Base-by-base conservation (phyloP, 495 filamentous ascomycete species). In the Sporormia fimetaria region DNA sequence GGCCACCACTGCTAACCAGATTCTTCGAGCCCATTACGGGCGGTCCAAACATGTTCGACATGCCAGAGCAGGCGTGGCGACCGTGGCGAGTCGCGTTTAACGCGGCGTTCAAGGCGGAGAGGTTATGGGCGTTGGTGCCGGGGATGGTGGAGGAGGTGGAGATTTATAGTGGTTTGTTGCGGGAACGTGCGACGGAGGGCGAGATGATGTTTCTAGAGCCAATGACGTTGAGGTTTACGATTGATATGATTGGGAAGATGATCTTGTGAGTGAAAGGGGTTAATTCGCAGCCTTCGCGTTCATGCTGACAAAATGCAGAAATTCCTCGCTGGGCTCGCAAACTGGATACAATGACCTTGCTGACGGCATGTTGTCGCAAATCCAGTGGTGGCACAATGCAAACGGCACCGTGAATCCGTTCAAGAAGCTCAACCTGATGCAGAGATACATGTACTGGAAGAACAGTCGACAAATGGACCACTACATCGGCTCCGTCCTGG, bases 51-150 rank as follows among this genome's bases (percentile, higher is more conserved):
- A 6, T 42, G 2, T 21, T 42, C 28, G 20, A 16, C 11, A 20
- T 57, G 29, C 37, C 55, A 10, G 56, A 58, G 14, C 12, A 40
- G 12, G 42, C 49, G 31, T 62, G 60, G 49, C 54, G 59, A 34
- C 36, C 21, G 15, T 58, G 51, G 53, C 33, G 61, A 28, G 29
- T 31, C 11, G 52, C 57, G 30, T 65, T 63, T 49, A 58, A 61
- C 20, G 53, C 58, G 4, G 58, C 54, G 0, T 64, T 63, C 40
- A 41, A 45, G 2, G 45, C 25, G 3, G 31, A 30, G 11, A 44
- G 59, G 45, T 37, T 62, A 8, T 47, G 56, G 36, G 57, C 46
- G 11, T 52, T 64, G 12, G 42, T 64, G 11, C 43, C 52, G 24
- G 49, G 46, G 1, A 60, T 63, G 21, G 43, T 63, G 0, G 58